phyloP scores from a whole-genome alignment of 768 basidiomycete genomes.

The Lactarius quietus region DNA sequence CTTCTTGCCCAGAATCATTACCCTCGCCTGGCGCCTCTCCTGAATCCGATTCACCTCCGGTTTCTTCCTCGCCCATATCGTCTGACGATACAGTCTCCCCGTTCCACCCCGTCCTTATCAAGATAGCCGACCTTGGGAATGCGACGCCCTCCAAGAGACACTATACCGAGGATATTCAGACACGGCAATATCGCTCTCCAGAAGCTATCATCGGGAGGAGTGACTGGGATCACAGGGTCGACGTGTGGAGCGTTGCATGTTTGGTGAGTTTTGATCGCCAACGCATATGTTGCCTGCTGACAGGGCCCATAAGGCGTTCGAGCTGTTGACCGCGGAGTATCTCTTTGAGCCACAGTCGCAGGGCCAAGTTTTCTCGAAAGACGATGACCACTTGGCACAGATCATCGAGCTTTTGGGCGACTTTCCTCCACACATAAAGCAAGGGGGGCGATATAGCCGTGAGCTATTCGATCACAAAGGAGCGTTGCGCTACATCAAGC shows the following conservation, averaged over 20 bases:
- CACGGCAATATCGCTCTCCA: constrained; percentile 93
- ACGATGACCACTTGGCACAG: constrained; percentile 96
- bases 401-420: constrained; percentile 90
- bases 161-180: constrained; percentile 94
- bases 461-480: constrained; percentile 77
- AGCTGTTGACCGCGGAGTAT: constrained; percentile 87
- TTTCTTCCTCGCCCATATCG: constrained; percentile 6
- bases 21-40: constrained; percentile 8
- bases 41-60: neutral
- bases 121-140: constrained; percentile 94
- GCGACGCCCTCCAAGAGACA: constrained; percentile 89
- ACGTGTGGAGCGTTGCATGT: constrained; percentile 91
- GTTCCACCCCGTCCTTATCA: constrained; percentile 61
- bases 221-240: constrained; percentile 82
- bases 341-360: constrained; percentile 88
- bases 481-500: constrained; percentile 65
- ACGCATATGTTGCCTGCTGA: neutral
- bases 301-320: constrained; percentile 57
- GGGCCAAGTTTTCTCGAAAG: constrained; percentile 79
- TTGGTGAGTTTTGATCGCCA: constrained; percentile 48
- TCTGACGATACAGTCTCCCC: constrained; percentile 17
- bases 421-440: constrained; percentile 65
- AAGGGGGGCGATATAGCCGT: constrained; percentile 79
- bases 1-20: neutral
- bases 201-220: constrained; percentile 87